Evolutionary conservation across 345 rosid genomes (phyloP), one percentile per base, ranked within the genome.

Genomic region (Noccaea bulbosa): DNA sequence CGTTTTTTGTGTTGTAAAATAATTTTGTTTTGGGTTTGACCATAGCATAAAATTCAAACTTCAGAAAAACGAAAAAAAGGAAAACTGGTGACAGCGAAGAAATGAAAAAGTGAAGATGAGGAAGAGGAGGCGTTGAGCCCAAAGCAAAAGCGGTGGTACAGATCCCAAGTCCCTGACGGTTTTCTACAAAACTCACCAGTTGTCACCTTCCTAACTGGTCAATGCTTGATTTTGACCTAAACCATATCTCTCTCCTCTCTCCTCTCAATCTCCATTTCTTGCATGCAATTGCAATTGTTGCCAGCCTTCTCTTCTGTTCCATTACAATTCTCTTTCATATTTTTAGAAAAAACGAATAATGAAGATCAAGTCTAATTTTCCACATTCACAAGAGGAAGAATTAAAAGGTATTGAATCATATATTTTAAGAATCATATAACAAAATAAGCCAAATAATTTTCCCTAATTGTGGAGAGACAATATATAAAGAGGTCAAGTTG

Each of bases 131-230:
- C 73, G 78, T 74, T 11, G 78, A 35, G 16, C 57, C 78, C 78
- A 74, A 74, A 67, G 78, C 78, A 60, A 67, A 59, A 61, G 3
- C 34, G 73, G 4, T 74, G 73, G 4, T 74, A 74, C 73, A 15
- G 73, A 74, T 67, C 78, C 78, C 78, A 67, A 74, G 64, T 74
- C 69, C n/a, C 78, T 74, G 64, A 67, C 63, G 34, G 6, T 60
- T 7, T 43, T 50, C 7, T 37, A 43, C 63, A 67, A 62, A 61
- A 45, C 69, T 61, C 69, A 74, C 57, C 78, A 74, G 61, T 60
- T 74, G 78, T 74, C 64, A 60, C 49, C 1, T 74, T 66, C 67
- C 41, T 60, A 37, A 74, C 50, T 67, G 49, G 50, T 74, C 78
- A 74, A 67, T 74, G 51, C 44, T 56, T 35, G 2, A 35, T 33